A percentile compares a stretch with the other conserved stretches of the same genome.
Evolutionary conservation across 2,329 filamentous ascomycete genomes (phyloP).

Genomic region (Talaromyces verruculosus): DNA sequence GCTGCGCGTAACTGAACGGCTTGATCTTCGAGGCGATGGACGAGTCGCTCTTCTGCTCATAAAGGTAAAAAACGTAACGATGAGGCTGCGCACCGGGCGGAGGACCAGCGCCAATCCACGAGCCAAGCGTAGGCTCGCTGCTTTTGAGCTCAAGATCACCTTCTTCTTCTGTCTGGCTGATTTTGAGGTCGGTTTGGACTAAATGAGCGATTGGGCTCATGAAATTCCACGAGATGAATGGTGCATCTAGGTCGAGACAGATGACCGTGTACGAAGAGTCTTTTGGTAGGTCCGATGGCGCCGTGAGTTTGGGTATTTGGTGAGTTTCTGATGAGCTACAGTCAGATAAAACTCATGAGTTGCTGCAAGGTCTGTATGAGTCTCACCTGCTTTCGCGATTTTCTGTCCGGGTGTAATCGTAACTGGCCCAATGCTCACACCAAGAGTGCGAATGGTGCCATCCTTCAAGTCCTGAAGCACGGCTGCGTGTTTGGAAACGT

Average conservation of each 20-base stretch:
- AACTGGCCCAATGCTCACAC: constrained; percentile 12
- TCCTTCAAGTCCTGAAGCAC: constrained; percentile 12
- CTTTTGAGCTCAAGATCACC: constrained; percentile 3
- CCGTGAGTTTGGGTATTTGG: constrained; percentile 14
- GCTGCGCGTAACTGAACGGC: neutral
- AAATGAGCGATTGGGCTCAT: constrained; percentile 53
- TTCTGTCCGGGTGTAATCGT: constrained; percentile 14
- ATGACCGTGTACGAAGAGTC: constrained; percentile 18
- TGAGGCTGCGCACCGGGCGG: constrained; percentile 16
- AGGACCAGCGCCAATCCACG: constrained; percentile 13
- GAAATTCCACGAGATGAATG: constrained; percentile 41
- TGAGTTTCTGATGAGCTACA: constrained; percentile 4
- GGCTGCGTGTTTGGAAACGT: constrained; percentile 15
- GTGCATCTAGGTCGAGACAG: constrained; percentile 51
- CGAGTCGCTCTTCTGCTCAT: neutral
- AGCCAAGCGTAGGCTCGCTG: neutral
- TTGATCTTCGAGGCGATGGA: constrained; percentile 7
- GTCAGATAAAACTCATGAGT: neutral
- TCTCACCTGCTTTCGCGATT: constrained; percentile 17
- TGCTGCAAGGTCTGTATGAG: neutral
- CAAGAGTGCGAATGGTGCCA: constrained; percentile 14
- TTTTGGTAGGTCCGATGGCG: constrained; percentile 10
- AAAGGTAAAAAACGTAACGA: constrained; percentile 18
- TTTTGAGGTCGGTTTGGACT: constrained; percentile 44
- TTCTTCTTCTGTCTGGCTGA: neutral